phyloP scores from a whole-genome alignment of 2,329 filamentous ascomycete species.

The Exophiala spinifera region DNA sequence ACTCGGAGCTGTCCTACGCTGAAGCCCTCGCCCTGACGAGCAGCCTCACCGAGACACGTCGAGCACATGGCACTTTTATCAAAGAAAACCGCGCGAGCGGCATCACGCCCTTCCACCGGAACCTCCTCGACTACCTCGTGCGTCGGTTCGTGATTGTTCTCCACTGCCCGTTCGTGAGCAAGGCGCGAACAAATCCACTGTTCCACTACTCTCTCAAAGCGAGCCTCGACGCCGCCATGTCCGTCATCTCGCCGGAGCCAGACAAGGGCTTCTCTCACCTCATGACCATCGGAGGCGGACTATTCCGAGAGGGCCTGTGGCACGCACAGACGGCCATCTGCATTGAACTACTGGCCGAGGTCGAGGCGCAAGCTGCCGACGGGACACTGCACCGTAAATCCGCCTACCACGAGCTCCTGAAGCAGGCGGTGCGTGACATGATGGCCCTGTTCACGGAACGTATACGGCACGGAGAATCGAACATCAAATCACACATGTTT shows the following conservation, averaged over 20 bases:
- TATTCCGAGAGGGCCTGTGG: constrained; percentile 37
- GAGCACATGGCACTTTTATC: constrained; percentile 25
- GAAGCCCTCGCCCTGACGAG: constrained; percentile 31
- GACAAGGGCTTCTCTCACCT: constrained; percentile 31
- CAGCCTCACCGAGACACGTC: constrained; percentile 31
- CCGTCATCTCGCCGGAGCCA: constrained; percentile 35
- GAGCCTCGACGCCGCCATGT: constrained; percentile 37
- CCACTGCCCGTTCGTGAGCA: constrained; percentile 44
- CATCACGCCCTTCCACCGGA: constrained; percentile 41
- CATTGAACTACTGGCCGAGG: constrained; percentile 47
- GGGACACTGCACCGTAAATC: constrained; percentile 12
- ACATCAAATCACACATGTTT: constrained; percentile 34
- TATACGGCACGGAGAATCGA: constrained; percentile 34
- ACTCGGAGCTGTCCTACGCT: constrained; percentile 32
- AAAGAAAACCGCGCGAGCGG: constrained; percentile 12
- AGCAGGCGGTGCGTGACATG: constrained; percentile 25
- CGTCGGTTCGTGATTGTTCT: constrained; percentile 56
- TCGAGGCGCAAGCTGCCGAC: constrained; percentile 31
- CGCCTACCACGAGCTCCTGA: constrained; percentile 19
- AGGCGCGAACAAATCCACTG: constrained; percentile 34
- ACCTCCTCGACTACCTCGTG: constrained; percentile 51
- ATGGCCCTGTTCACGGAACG: constrained; percentile 30
- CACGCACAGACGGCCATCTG: constrained; percentile 44
- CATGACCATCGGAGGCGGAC: constrained; percentile 34
- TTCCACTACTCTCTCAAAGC: constrained; percentile 40